Conservation (phyloP, 108 stramenopile species). For the Licmophora abbreviata region DNA sequence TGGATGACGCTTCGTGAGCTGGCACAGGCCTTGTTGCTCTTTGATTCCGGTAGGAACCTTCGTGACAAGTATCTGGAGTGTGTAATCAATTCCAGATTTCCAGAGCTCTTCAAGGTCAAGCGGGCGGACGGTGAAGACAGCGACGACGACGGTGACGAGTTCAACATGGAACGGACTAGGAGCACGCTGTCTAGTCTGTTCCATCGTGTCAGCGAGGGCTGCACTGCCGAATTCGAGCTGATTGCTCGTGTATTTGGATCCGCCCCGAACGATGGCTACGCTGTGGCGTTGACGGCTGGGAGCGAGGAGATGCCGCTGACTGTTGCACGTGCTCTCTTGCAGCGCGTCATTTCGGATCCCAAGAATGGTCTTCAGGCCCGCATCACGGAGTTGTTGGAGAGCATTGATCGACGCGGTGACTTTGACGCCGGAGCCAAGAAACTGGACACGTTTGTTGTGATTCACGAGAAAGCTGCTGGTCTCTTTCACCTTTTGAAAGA, state of each 20-base stretch:
- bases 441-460: constrained; percentile 81
- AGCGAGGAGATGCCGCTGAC: constrained; percentile 61
- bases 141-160: constrained; percentile 38
- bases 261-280: constrained; percentile 18
- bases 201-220: constrained; percentile 76
- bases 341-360: constrained; percentile 77
- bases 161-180: constrained; percentile 65
- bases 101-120: constrained; percentile 54
- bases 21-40: constrained; percentile 57
- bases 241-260: constrained; percentile 75
- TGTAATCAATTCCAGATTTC: constrained; percentile 66
- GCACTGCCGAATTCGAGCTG: constrained; percentile 74
- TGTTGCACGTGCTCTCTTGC: constrained; percentile 65
- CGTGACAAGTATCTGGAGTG: constrained; percentile 70
- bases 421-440: constrained; percentile 80
- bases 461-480: constrained; percentile 80
- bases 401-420: constrained; percentile 69
- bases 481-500: constrained; percentile 69
- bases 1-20: constrained; percentile 61
- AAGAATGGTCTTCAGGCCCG: constrained; percentile 66
- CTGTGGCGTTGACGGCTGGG: constrained; percentile 33
- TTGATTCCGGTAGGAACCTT: constrained; percentile 62
- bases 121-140: constrained; percentile 11
- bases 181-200: constrained; percentile 69
- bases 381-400: constrained; percentile 70